A percentile compares a stretch with the other conserved stretches of the same genome.
Evolutionary conservation across 768 basidiomycete species (phyloP).

Genomic region (Megacollybia marginata): DNA sequence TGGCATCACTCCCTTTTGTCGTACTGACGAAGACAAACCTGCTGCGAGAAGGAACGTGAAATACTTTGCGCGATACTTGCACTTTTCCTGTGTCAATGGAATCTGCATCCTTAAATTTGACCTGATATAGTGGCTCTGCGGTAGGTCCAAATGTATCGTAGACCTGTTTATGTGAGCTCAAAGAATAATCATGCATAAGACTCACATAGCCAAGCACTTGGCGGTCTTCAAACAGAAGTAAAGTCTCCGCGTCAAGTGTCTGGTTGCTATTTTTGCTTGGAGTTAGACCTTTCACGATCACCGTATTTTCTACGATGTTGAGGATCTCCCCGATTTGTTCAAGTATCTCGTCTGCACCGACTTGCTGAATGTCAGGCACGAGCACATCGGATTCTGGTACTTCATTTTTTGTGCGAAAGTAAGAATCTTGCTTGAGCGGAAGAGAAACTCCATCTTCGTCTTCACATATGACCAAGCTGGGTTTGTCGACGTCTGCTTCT

Average conservation of each 20-base stretch:
- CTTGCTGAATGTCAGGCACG: slow-evolving; percentile 56
- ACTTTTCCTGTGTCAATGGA: slow-evolving; percentile 54
- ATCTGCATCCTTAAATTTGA: slow-evolving; percentile 67
- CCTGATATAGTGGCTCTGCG: slow-evolving; percentile 80
- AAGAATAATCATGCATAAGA: slow-evolving; percentile 7
- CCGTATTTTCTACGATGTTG: slow-evolving; percentile 65
- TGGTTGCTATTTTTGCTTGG: slow-evolving; percentile 35
- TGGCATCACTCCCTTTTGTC: slow-evolving; percentile 87
- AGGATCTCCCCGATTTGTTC: slow-evolving; percentile 75
- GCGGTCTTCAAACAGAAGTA: slow-evolving; percentile 86
- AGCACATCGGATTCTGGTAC: slow-evolving; percentile 47
- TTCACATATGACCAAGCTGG: slow-evolving; percentile 17
- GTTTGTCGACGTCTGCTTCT: slow-evolving; percentile 10
- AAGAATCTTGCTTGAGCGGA: slow-evolving; percentile 27
- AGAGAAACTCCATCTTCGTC: slow-evolving; percentile 15
- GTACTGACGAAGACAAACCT: slow-evolving; percentile 76
- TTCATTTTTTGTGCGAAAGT: slow-evolving; percentile 68
- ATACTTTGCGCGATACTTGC: slow-evolving; percentile 56
- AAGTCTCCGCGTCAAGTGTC: slow-evolving; percentile 81
- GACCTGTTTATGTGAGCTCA: slow-evolving; percentile 40
- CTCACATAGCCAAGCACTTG: slow-evolving; percentile 87
- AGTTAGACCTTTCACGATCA: slow-evolving; percentile 61
- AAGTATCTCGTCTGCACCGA: slow-evolving; percentile 56
- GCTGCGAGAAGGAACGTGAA: slow-evolving; percentile 75
- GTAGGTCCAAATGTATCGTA: slow-evolving; percentile 97